Percentiles rank a stretch among this genome's conserved stretches.
Conservation (phyloP, 2,329 filamentous ascomycete genomes). For the Chalaropsis ovoidea region DNA sequence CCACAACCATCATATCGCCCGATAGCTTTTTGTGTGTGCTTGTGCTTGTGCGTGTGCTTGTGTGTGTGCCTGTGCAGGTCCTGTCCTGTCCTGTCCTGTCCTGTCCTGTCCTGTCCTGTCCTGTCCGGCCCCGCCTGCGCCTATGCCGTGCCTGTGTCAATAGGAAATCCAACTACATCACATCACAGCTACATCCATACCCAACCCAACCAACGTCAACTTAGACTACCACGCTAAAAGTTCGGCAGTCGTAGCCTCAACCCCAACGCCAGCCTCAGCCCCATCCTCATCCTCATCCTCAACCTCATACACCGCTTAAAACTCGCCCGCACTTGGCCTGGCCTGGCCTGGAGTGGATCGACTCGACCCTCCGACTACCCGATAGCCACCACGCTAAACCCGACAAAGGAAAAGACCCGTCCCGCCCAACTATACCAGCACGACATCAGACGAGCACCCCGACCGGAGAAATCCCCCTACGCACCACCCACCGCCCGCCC, state of each 20-base stretch:
- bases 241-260: not conserved
- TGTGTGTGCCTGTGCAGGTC: not conserved
- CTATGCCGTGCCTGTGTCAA: not conserved
- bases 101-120: not conserved
- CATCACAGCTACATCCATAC: not conserved
- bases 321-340: not conserved
- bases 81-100: not conserved
- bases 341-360: not conserved
- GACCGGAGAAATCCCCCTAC: not conserved
- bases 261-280: too few species aligned
- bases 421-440: not conserved
- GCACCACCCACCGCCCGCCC: too few species aligned
- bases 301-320: not conserved
- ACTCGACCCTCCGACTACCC: not conserved
- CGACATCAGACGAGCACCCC: not conserved
- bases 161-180: too few species aligned
- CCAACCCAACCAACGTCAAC: conserved; percentile 5
- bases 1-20: conserved; percentile 6
- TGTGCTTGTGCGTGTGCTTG: not conserved
- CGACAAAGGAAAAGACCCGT: not conserved
- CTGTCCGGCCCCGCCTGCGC: not conserved
- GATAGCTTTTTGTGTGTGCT: conserved; percentile 5
- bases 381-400: not conserved
- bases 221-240: conserved; percentile 15
- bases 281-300: too few species aligned